Evolutionary conservation across 129 eudicot genomes (phyloP).

Genomic region (Smallanthus sonchifolius): DNA sequence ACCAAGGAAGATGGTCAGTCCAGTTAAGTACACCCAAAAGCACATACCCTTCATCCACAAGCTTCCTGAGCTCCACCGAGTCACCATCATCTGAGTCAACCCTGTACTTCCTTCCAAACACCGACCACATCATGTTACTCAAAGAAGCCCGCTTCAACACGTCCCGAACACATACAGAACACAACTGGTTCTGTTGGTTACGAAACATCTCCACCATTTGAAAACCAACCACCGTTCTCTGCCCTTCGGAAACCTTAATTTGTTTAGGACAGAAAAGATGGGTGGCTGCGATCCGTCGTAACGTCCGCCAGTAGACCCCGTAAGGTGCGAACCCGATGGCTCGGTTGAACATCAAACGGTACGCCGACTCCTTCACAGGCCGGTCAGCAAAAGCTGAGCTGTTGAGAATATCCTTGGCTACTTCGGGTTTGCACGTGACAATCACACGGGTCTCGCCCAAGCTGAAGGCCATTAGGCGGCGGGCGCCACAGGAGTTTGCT

Average conservation of each 20-base stretch:
- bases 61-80: constrained; percentile 41
- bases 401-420: constrained; percentile 69
- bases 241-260: constrained; percentile 47
- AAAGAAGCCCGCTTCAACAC: constrained; percentile 60
- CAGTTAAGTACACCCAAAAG: constrained; percentile 67
- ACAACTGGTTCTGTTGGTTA: neutral
- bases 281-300: constrained; percentile 56
- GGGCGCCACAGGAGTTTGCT: constrained; percentile 42
- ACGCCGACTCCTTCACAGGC: constrained; percentile 80
- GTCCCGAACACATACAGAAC: constrained; percentile 45
- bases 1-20: constrained; percentile 83
- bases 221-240: constrained; percentile 37
- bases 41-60: constrained; percentile 88
- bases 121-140: constrained; percentile 83
- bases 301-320: constrained; percentile 86
- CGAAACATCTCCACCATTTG: constrained; percentile 43
- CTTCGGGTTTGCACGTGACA: constrained; percentile 66
- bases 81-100: constrained; percentile 25
- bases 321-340: constrained; percentile 94
- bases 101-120: constrained; percentile 56
- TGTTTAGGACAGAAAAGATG: constrained; percentile 80
- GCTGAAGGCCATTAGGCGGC: constrained; percentile 74
- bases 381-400: constrained; percentile 71
- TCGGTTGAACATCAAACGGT: constrained; percentile 70
- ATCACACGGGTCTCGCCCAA: constrained; percentile 73